Base-by-base conservation (phyloP, 352 stramenopile genomes). In the Phytopythium vexans region DNA sequence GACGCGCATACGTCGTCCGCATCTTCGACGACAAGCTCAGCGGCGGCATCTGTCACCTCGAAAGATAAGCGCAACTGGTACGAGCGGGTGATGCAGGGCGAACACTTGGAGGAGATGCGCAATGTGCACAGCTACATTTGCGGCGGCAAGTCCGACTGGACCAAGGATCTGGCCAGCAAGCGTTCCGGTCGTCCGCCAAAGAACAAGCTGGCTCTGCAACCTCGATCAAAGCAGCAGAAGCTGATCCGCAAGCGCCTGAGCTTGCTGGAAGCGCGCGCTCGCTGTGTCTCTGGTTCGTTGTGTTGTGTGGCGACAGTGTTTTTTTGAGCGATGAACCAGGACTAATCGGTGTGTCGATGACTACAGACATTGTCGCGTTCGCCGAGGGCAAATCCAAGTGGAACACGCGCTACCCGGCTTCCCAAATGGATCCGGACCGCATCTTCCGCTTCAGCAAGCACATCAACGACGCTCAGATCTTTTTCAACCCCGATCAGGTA, bases 401-500 rank as follows among this genome's bases (percentile, higher is more conserved):
- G 80, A 93, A 90, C 62, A 63, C 68, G 33, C 76, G 68, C 12
- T 59, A 67, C 11, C 72, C 74, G 34, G 72, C 71, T 21, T 44
- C 27, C 8, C 62, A 60, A 6, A 74, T 93, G 36, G 69, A 89
- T 49, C 60, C 72, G 6, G 74, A 77, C 15, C 82, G 78, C 39
- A 89, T 93, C 53, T 62, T 71, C 38, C 79, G 80, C 40, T 80
- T 93, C 47, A 77, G 89, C 46, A 66, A 91, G 51, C 68, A 75
- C 41, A 72, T 88, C 31, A 79, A 88, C 31, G 77, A 71, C 49
- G 74, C 75, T 21, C 59, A 86, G 46, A 72, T 80, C 36, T 82
- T 78, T 54, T 51, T 75, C 41, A 84, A 80, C 56, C 73, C 79
- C 8, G 66, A 89, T 53, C 52, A 73, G 62, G 81, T 91, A 77